Conservation (phyloP, 805 yeast species). For the Lachancea sp. region DNA sequence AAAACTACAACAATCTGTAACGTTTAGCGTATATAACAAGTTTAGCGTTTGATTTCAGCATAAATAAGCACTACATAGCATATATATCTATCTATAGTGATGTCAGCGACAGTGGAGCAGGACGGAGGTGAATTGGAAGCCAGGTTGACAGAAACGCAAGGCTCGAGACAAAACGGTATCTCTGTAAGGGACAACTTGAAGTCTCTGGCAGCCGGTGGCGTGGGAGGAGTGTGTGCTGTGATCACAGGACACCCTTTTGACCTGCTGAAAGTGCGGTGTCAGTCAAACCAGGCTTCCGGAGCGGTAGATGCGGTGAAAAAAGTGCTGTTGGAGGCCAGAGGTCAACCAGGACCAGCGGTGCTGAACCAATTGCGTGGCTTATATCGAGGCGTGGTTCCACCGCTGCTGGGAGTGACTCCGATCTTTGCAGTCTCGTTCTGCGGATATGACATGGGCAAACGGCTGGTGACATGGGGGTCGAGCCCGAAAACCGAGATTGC, state of each 20-base stretch:
- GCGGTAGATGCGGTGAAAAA: conserved; percentile 61
- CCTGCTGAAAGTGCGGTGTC: conserved; percentile 83
- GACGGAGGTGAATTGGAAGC: conserved; percentile 6
- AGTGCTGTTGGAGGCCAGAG: conserved; percentile 67
- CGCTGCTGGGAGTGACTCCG: conserved; percentile 93
- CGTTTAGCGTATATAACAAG: not conserved
- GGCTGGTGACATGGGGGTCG: conserved; percentile 46
- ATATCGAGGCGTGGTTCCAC: conserved; percentile 92
- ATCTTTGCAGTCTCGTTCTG: conserved; percentile 97
- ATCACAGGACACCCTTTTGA: conserved; percentile 96
- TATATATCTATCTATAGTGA: not conserved
- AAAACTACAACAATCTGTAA: not conserved
- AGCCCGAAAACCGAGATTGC: conserved; percentile 28
- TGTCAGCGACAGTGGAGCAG: conserved; percentile 7
- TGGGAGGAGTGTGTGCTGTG: conserved; percentile 95
- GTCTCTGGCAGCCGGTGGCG: conserved; percentile 88
- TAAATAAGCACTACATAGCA: too few species aligned
- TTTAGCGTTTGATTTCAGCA: not conserved
- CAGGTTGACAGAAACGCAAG: not conserved
- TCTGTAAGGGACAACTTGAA: conserved; percentile 64
- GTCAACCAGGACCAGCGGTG: conserved; percentile 12
- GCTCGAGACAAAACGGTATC: not conserved
- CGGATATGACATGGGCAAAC: conserved; percentile 95
- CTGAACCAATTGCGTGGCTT: conserved; percentile 46
- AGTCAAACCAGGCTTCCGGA: conserved; percentile 59